Evolutionary conservation across 139 green algal species (phyloP), one percentile per base, ranked within the genome.

Genomic region (Edaphochlamys debaryana): DNA sequence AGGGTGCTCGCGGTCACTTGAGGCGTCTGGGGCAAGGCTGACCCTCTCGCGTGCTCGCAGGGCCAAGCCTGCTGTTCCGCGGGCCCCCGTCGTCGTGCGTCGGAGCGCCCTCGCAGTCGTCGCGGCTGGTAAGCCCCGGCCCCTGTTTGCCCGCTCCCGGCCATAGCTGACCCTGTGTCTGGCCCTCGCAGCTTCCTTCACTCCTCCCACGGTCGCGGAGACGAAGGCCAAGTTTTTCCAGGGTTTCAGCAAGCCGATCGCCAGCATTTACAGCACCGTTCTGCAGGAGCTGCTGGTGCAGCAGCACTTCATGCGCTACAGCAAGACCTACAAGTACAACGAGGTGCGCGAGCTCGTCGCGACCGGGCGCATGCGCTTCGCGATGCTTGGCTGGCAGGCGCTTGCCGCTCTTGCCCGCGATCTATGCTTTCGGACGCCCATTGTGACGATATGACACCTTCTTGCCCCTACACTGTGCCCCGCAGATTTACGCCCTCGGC

Each of bases 201-300:
- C 27, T 3, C 88, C 92, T 30, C 88, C 90, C 25, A 91, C 93
- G 0, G 93, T 96, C 17, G 60, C 88, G 4, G 89, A 93, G 25
- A 96, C 93, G 17, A 96, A 95, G 88, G 41, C 40, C 4, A 89
- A 89, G 30, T 96, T 96, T 78, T 42, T 94, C 7, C 48, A 91
- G 40, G 69, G 68, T 7, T 95, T 94, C 86, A 75, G 36, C 45
- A 92, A 88, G 72, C 96, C 96, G 0, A 90, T 98, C 48, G 85
- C 92, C 19, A 82, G 79, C 79, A 91, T 98, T 45, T 98, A 98
- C 94, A 95, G 87, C 83, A 94, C 87, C 23, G 93, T 98, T 17
- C 69, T 98, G 7, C 90, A 97, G 82, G 96, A 98, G 90, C 92
- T 98, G 37, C 89, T 98, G 34, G 95, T 98, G 64, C 95, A 98